phyloP scores from a whole-genome alignment of 2,329 filamentous ascomycete genomes.

The Sporothrix dimorphospora region DNA sequence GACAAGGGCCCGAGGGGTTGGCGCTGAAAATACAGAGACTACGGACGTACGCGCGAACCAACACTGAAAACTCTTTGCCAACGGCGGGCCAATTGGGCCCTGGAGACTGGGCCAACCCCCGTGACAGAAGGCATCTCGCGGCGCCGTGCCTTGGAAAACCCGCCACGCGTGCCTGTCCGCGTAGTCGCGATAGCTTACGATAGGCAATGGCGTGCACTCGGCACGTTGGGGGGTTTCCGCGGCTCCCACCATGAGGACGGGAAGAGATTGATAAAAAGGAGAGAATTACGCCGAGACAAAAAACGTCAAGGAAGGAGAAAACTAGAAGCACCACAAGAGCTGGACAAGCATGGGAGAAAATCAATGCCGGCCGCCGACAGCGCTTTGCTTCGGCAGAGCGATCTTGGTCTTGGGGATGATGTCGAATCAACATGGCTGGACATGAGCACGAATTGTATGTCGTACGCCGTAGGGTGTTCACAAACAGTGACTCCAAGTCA shows the following conservation, averaged over 20 bases:
- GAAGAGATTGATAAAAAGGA: neutral
- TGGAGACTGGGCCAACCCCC: neutral
- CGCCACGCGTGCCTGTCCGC: neutral
- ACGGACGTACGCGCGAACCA: too few species aligned
- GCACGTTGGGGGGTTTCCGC: neutral
- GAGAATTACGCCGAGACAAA: neutral
- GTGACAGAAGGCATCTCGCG: neutral
- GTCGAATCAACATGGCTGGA: neutral
- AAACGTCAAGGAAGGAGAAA: neutral
- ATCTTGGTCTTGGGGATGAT: neutral
- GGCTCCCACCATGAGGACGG: conserved; percentile 1
- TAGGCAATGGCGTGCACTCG: neutral
- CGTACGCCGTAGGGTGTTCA: too few species aligned
- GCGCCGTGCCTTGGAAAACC: neutral
- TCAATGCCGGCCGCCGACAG: neutral
- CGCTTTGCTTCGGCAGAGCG: neutral
- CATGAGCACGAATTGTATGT: neutral
- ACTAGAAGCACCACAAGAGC: neutral
- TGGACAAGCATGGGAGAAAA: neutral
- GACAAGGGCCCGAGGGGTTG: neutral
- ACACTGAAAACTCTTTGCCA: neutral
- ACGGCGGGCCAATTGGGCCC: conserved; percentile 1
- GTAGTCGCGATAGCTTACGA: neutral
- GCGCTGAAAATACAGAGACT: neutral
- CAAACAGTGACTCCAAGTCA: neutral